Percentiles rank a stretch among this genome's conserved stretches.
Evolutionary conservation across 495 filamentous ascomycete species (phyloP).

Genomic region (Trypethelium eluteriae): DNA sequence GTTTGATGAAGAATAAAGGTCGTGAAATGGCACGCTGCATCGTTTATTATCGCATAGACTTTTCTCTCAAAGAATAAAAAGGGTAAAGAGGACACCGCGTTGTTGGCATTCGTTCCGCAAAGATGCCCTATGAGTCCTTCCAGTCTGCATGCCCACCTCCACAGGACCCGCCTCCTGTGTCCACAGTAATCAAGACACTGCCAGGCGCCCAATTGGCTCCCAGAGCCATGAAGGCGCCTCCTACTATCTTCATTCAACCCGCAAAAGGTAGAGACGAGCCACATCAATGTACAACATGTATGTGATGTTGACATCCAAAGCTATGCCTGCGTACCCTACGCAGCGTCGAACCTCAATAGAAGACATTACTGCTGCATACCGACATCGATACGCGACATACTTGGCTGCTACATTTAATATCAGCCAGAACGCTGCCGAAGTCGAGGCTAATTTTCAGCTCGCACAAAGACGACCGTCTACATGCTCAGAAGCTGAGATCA

Average conservation of each 20-base stretch:
- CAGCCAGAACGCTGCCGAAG: not conserved
- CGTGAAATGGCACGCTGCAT: not conserved
- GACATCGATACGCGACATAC: slow-evolving; percentile 5
- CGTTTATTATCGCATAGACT: not conserved
- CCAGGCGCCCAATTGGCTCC: not conserved
- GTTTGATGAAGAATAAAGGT: not conserved
- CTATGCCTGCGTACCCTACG: not conserved
- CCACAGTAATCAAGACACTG: slow-evolving; percentile 4
- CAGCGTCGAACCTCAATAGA: not conserved
- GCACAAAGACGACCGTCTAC: not conserved
- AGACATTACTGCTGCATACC: slow-evolving; percentile 5
- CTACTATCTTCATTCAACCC: not conserved
- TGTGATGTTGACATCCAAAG: not conserved
- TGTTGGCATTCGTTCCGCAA: not conserved
- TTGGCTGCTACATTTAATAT: not conserved
- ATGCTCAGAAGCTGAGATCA: slow-evolving; percentile 4
- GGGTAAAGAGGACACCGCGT: too few relatives aligned
- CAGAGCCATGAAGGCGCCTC: slow-evolving; percentile 8
- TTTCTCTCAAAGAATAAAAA: not conserved
- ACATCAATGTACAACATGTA: not conserved
- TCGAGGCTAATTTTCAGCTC: not conserved
- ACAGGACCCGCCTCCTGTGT: not conserved
- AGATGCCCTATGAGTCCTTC: slow-evolving; percentile 8
- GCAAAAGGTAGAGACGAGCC: not conserved
- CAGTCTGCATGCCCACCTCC: not conserved